Base-by-base conservation (phyloP, 805 yeast genomes). In the Candida patagonica region DNA sequence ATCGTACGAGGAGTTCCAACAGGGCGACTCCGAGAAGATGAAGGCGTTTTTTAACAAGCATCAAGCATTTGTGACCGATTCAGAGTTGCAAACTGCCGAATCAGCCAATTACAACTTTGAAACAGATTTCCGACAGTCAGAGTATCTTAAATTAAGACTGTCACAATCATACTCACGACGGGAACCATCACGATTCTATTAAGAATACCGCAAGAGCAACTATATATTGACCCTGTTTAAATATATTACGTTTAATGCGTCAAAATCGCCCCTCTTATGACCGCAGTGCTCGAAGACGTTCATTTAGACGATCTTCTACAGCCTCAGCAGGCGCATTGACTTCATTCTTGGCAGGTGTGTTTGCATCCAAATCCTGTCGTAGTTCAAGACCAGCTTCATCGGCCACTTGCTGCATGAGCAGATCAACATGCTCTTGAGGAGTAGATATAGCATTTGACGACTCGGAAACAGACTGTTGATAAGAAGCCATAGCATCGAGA, bases 371-470 rank as follows among this genome's bases (percentile, higher is more conserved):
- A 37, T 85, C 80, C 52, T 88, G 96, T 52, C 80, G 79, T 67
- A 88, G 69, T 57, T 92, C 97, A 31, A 92, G 67, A 2, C 98
- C 99, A 0, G 96, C 96, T 57, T 89, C 97, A 57, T 89, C 97
- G 0, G 97, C 97, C 12, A 92, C 88, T 59, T 84, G 86, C 55
- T 71, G 86, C 83, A 89, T 73, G 55, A 89, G 67, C 44, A 80
- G 73, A 56, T 92, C 96, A 26, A 89, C 98, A 47, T 88, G 92
- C 42, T 89, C 97, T 58, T 86, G 95, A 5, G 96, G 97, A 4
- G 95, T 88, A 26, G 82, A 73, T 39, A 83, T 71, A 0, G 96
- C 96, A 53, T 84, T 86, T 40, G 92, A 85, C 42, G 79, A 83
- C 44, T 80, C 79, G 8, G 96, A 87, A 41, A 94, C 89, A 35